Evolutionary conservation across 352 stramenopile species (phyloP), one percentile per base, ranked within the genome.

Genomic region (Globisporangium heterothallicum): DNA sequence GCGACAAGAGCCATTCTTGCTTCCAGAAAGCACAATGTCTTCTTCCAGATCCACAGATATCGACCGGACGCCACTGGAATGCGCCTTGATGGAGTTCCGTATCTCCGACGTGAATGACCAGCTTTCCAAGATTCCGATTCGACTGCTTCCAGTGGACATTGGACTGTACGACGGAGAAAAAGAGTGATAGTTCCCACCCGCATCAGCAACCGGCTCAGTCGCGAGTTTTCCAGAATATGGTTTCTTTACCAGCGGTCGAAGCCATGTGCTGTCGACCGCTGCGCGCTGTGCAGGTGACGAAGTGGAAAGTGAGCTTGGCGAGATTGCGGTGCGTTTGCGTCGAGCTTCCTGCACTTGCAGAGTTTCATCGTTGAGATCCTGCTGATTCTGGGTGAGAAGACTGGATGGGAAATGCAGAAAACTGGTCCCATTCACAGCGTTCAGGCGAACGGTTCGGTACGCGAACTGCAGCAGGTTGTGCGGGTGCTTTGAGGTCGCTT

Each of bases 1-100:
- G 5, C 80, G 73, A 42, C 80, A 88, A 1, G 75, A 83, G n/a
- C 78, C 78, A 19, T 83, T 81, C 40, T 84, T 86, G 42, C 74
- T 88, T n/a, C 73, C 80, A 1, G 80, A 83, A 42, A 88, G 57
- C 7, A 84, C 51, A 18, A 91, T 26, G 10, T 84, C 65, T 58
- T 91, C 75, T n/a, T 84, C 62, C 6, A 56, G 35, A 26, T 88
- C 78, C 22, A 88, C 73, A 36, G 56, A 70, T 3, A 88, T 58
- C 6, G 64, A 70, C 9, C 74, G 73, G 6, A 86, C 73, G 5
- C 53, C 57, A 42, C 75, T 91, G 2, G 77, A 87, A 55, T 91
- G 80, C 0, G 75, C 80, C 45, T 83, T 76, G 19, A 88, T 71
- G 0, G 58, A 73, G 52, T 81, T 64, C 0, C 68, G 71, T 5